These are phyloP conservation scores for Cryptococcus sp. DNA, from an alignment of 1,284 basidiomycete genomes.

Conservation along the genomic window DNA sequence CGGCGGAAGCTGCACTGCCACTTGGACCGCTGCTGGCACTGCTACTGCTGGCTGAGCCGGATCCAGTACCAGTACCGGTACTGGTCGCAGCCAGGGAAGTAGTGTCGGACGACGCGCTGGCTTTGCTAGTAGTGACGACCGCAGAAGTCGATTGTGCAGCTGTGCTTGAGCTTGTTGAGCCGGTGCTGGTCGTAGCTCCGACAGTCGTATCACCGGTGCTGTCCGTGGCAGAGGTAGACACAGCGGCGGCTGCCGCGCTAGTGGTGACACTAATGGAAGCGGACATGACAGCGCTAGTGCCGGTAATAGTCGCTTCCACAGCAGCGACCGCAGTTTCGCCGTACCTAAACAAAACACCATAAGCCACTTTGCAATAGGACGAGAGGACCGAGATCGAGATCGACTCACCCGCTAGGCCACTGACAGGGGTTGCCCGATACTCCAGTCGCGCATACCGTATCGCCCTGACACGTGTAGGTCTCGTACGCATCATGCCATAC, in stretches of 20 bases:
- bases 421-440: constrained; percentile 16
- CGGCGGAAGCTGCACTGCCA: constrained; percentile 1
- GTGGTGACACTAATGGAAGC: neutral
- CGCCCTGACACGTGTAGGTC: constrained; percentile 9
- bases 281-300: neutral
- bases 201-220: neutral
- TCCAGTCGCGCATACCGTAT: constrained; percentile 13
- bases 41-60: neutral
- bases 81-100: neutral
- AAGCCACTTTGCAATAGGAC: neutral
- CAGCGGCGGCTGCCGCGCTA: neutral
- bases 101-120: too few species aligned
- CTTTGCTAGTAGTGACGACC: neutral
- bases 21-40: neutral
- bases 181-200: neutral
- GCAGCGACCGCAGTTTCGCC: neutral
- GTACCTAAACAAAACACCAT: neutral
- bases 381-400: neutral
- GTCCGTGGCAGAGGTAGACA: neutral
- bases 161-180: neutral
- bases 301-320: neutral
- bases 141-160: neutral
- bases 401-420: constrained; percentile 13
- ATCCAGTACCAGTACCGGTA: neutral
- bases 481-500: constrained; percentile 8